Evolutionary conservation across 2,329 filamentous ascomycete species (phyloP), one percentile per base, ranked within the genome.

Genomic region (Pyrenophora tritici-repentis): DNA sequence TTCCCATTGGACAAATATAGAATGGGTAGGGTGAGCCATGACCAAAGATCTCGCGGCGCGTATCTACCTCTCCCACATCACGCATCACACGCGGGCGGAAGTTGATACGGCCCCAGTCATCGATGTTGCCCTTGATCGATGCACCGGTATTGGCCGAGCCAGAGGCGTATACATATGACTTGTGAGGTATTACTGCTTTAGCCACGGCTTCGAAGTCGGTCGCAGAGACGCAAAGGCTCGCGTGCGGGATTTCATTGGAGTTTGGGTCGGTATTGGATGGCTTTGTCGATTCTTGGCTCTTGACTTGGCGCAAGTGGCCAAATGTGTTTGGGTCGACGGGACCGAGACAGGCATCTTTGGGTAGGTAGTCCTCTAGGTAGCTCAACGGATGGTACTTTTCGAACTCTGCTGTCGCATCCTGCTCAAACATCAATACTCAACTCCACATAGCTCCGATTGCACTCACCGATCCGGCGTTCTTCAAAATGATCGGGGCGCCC

Each of bases 401-500:
- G 42, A 71, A 72, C 31, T 71, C 68, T 29, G 62, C 60, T 16
- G 70, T 71, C 38, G 70, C 68, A 55, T 72, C 68, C 70, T 72
- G 12, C 6, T 13, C 10, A 7, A 12, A 4, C 2, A 20, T 65
- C 33, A 68, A 22, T 17, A 6, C 24, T 13, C 12, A n/a, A 10
- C 9, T 24, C 6, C 2, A 22, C 4, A 20, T n/a, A 10, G 12
- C 8, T 4, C 17, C 13, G 2, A 5, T 6, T 39, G 32, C 4
- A 60, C 75, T 65, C 14, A 72, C 69, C 18, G 65, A 68, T 78
- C 82, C 81, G 36, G 74, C 78, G 40, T 72, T 63, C 52, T 63
- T 70, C 53, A 73, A 52, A 16, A 73, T 61, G 3, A 72, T 70
- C 1, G 66, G 59, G n/a, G 82, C 73, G 17, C 84, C 84, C n/a